Evolutionary conservation across 768 basidiomycete genomes (phyloP).

Genomic region (Xanthoconium stramineum): DNA sequence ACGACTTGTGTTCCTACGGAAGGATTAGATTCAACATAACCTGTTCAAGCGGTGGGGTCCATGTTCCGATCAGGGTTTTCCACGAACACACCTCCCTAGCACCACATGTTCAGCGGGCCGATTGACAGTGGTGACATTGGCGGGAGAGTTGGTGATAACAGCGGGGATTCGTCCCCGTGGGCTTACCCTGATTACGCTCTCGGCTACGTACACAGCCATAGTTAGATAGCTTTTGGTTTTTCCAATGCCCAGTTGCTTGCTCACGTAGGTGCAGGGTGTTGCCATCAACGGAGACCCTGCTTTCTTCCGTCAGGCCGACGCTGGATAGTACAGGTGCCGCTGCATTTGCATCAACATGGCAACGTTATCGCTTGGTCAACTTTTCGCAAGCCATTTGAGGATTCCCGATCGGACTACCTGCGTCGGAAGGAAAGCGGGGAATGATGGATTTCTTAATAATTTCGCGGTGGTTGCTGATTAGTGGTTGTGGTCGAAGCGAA

Average conservation of each 20-base stretch:
- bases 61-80: constrained; percentile 1
- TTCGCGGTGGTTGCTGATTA: no score
- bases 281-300: not conserved
- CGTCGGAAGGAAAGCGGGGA: no score
- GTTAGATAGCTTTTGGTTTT: constrained; percentile 2
- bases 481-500: no score
- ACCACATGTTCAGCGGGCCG: not conserved
- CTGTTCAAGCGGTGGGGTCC: not conserved
- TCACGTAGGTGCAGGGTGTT: not conserved
- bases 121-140: not conserved
- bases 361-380: not conserved
- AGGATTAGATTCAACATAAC: not conserved
- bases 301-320: not conserved
- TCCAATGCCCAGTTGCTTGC: constrained; percentile 4
- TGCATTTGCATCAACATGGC: not conserved
- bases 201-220: not conserved
- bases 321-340: not conserved
- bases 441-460: no score
- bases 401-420: not conserved
- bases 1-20: not conserved
- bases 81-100: constrained; percentile 10
- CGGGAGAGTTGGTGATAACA: not conserved
- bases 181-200: not conserved
- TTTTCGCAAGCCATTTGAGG: not conserved
- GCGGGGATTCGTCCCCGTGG: not conserved